Evolutionary conservation across 768 basidiomycete genomes (phyloP), one percentile per base, ranked within the genome.

Genomic region (Mycena albidolilacea): DNA sequence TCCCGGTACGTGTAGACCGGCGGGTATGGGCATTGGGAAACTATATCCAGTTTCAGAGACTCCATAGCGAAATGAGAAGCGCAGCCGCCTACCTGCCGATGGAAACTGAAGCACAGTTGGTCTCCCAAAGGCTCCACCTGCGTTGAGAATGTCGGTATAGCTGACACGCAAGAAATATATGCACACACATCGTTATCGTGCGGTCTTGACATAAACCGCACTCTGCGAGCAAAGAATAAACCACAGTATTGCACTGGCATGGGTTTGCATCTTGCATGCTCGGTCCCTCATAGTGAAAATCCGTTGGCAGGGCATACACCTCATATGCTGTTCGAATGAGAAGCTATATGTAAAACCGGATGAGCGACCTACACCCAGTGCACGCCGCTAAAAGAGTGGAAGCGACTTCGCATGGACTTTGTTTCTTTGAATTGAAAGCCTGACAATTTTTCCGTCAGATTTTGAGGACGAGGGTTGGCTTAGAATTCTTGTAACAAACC

Each of bases 1-100:
- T 12, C 85, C 86, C 10, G 91, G 91, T 21, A 92, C 84, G 12
- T 83, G 80, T 1, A 88, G 83, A 10, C 85, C 86, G 0, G 76
- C 70, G 3, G 91, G 91, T 60, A 92, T 79, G n/a, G 80, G 76
- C 15, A 81, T 64, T 0, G 89, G 87, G 55, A 72, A 74, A 57
- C 71, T 72, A 15, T 64, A 14, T 63, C 57, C 17, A 8, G 58
- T 39, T 21, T 50, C 17, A 23, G 59, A 50, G 21, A 64, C 43
- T 37, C 41, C 57, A 50, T n/a, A 17, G 10, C 7, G 38, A 76
- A 68, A 15, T 69, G 64, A 43, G 8, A 62, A 38, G 7, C 38
- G 70, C 41, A 52, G 44, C 46, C 2, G 0, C 64, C 21, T 12
- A 77, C 76, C 70, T 73, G 72, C 52, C 23, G 21, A 67, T 69